A percentile compares a stretch with the other conserved stretches of the same genome.
Evolutionary conservation across 148 eudicot species (phyloP).

Genomic region (Nepenthes gracilis): DNA sequence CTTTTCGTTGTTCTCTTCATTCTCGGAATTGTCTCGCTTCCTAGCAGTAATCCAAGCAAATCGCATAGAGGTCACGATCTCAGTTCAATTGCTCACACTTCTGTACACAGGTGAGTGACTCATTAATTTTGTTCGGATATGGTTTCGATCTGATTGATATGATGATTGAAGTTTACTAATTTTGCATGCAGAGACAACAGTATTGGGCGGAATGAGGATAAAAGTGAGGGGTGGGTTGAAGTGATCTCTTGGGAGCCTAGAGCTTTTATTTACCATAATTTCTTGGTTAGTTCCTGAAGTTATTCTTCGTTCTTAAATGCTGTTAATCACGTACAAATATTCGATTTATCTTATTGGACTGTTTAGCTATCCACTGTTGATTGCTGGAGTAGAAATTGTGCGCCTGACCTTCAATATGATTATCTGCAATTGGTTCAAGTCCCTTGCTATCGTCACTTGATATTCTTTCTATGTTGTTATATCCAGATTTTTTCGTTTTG

Average conservation of each 20-base stretch:
- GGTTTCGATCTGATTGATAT: not conserved
- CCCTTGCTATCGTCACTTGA: no score
- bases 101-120: constrained; percentile 29
- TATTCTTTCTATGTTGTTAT: no score
- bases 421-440: no score
- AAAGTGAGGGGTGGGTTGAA: constrained; percentile 73
- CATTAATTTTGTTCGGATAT: not conserved
- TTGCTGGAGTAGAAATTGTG: no score
- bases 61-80: constrained; percentile 52
- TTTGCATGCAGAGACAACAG: constrained; percentile 14
- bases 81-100: constrained; percentile 35
- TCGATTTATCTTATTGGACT: not conserved
- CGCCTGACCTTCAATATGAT: no score
- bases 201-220: constrained; percentile 28
- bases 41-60: constrained; percentile 12
- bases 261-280: constrained; percentile 77
- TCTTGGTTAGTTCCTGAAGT: constrained; percentile 42
- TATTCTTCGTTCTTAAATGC: not conserved
- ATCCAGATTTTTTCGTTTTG: no score
- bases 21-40: constrained; percentile 53
- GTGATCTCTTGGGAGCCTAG: constrained; percentile 92
- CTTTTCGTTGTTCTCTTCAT: constrained; percentile 47
- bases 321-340: not conserved
- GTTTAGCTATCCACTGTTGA: not conserved
- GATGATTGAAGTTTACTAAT: not conserved